Evolutionary conservation across 495 filamentous ascomycete species (phyloP), one percentile per base, ranked within the genome.

Genomic region (Penicillium verhagenii): DNA sequence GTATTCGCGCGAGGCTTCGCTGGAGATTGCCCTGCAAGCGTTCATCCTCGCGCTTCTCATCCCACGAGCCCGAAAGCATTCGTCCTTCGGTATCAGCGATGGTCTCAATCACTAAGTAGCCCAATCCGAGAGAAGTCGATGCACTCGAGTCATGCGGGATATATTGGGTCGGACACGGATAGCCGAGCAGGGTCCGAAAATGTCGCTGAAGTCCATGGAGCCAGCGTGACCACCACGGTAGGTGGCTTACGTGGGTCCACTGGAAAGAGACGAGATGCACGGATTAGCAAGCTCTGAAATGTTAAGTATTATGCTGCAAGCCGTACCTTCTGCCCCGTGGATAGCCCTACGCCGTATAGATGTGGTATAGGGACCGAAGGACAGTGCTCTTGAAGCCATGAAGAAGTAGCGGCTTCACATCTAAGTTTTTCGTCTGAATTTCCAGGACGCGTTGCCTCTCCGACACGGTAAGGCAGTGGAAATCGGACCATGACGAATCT

Each of bases 381-480:
- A 31, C 44, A 47, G 21, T 47, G 5, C 24, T 26, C 44, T 18
- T 47, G 23, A 23, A 47, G 44, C 44, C 24, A 47, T 29, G 26
- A 21, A 47, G 28, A 75, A 10, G 73, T 70, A 28, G 52, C 73
- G 11, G 59, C 68, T 58, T 73, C 73, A 52, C 58, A 72, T 6
- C 68, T 58, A 6, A 77, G 40, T 49, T 75, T 77, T 48, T 75
- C 72, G 49, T 77, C 71, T 3, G 54, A 60, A 50, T 70, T 75
- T 47, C 71, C 71, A 29, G 72, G 68, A 16, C 62, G 39, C 7
- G 50, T 51, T 6, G 16, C 45, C 56, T 77, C 72, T 23, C 68
- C 72, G 20, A 74, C 33, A 44, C 67, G 64, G 49, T 65, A 71
- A n/a, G 70, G 71, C 47, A 77, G 43, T n/a, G 72, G 70, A 58